phyloP scores from a whole-genome alignment of 2,329 filamentous ascomycete genomes.

The Pyrenochaeta sp. region DNA sequence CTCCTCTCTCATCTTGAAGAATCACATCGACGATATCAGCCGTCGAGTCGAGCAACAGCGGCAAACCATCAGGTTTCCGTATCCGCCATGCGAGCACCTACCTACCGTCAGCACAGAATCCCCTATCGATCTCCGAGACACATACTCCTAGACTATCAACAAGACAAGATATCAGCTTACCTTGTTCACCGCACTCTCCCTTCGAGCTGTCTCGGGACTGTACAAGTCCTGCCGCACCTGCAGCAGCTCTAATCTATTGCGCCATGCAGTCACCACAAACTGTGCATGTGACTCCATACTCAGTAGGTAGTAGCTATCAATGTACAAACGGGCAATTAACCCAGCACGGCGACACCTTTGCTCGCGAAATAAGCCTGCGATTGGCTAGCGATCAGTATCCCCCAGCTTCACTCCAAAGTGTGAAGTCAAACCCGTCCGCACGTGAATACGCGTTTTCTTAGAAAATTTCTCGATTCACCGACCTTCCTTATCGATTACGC shows the following conservation, averaged over 20 bases:
- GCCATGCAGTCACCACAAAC: conserved; percentile 59
- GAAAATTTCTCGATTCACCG: conserved; percentile 3
- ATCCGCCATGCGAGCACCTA: conserved; percentile 47
- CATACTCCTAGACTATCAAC: background rate
- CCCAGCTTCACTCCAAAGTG: background rate
- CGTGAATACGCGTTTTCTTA: conserved; percentile 5
- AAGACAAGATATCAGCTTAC: conserved; percentile 32
- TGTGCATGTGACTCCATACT: conserved; percentile 23
- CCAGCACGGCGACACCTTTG: background rate
- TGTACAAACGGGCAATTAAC: background rate
- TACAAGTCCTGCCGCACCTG: conserved; percentile 72
- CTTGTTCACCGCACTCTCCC: conserved; percentile 50
- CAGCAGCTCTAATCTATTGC: conserved; percentile 70
- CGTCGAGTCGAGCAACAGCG: conserved; percentile 81
- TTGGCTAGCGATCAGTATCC: conserved; percentile 10
- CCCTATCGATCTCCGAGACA: background rate
- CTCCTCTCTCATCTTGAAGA: conserved; percentile 65
- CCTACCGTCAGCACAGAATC: conserved; percentile 24
- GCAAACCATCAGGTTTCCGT: conserved; percentile 56
- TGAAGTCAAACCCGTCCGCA: conserved; percentile 1
- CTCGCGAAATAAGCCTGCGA: conserved; percentile 3
- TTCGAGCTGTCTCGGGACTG: conserved; percentile 43
- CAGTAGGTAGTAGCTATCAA: background rate
- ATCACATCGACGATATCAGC: conserved; percentile 75
- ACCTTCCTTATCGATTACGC: conserved; percentile 9